A percentile compares a stretch with the other conserved stretches of the same genome.
phyloP scores from a whole-genome alignment of 225 moss, liverwort and hornwort genomes.

The Sphagnum contortum region DNA sequence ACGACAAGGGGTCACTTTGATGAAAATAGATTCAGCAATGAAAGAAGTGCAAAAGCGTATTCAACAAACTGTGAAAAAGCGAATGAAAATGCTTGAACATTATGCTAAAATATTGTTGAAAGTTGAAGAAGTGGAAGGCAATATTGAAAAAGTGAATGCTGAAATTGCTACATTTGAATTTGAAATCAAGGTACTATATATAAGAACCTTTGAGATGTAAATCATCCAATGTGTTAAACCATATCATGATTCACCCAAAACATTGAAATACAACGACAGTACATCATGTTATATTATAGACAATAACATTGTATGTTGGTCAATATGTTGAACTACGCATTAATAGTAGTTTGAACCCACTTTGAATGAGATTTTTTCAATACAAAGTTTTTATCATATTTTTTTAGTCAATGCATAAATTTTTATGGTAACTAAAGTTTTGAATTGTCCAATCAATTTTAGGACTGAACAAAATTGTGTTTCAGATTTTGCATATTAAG shows the following conservation, averaged over 20 bases:
- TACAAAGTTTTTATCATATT: too few species aligned
- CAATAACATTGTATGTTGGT: too few species aligned
- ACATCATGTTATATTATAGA: too few species aligned
- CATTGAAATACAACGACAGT: too few species aligned
- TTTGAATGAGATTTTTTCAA: too few species aligned
- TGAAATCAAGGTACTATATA: slow-evolving; percentile 39
- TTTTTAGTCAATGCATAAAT: too few species aligned
- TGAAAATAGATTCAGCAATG: slow-evolving; percentile 64
- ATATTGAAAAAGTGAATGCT: slow-evolving; percentile 18
- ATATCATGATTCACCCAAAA: not conserved
- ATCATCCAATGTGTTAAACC: not conserved
- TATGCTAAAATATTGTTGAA: slow-evolving; percentile 33
- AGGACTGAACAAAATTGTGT: too few species aligned
- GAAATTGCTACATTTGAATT: slow-evolving; percentile 37
- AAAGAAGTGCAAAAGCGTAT: slow-evolving; percentile 47
- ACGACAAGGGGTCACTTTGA: slow-evolving; percentile 37
- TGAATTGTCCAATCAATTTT: too few species aligned
- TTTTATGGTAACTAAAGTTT: too few species aligned
- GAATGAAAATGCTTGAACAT: slow-evolving; percentile 32
- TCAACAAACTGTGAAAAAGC: slow-evolving; percentile 30
- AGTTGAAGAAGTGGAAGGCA: slow-evolving; percentile 42
- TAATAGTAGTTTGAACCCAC: too few species aligned
- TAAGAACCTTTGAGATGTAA: not conserved
- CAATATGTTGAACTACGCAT: too few species aligned
- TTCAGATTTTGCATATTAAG: too few species aligned